Evolutionary conservation across 2,329 filamentous ascomycete genomes (phyloP), one percentile per base, ranked within the genome.

Genomic region (Chaetomiaceae sp.): DNA sequence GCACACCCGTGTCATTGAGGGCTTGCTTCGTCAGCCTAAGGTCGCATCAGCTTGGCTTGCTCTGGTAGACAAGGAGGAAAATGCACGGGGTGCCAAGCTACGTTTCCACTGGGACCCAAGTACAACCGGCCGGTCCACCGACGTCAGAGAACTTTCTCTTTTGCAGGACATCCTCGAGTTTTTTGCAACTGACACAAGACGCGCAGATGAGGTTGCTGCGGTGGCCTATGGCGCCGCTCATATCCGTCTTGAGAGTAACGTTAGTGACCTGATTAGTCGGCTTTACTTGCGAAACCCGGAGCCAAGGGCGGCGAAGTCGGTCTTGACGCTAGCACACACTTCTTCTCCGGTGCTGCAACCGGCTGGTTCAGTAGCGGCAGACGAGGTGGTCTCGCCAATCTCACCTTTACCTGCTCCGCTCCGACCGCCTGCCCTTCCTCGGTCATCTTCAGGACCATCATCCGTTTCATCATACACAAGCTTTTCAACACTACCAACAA

Each of bases 1-100:
- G 33, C 59, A 58, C 20, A 56, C 55, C 5, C 46, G 50, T 5
- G 61, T 61, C 37, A 60, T 63, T 34, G 57, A 58, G 38, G 60
- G 50, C 2, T 38, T 63, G 25, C 50, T 63, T 10, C 52, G 38
- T n/a, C 59, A 61, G 18, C 58, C 59, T 9, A 40, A 46, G 13
- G n/a, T 63, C 4, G 27, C 40, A 16, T 33, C 44, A 20, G 55
- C 50, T 16, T 63, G 61, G 61, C 38, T 23, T 3, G 37, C 27
- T 4, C 29, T 61, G 21, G 55, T 63, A 11, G 20, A 11, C 16
- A 43, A 48, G 18, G 54, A 58, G 23, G 61, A 62, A 21, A 30
- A 33, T 8, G 43, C 48, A 2, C 38, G 46, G 16, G 56, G 51
- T 5, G 38, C 50, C n/a, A 58, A 43, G 33, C 45, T 61, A 14